phyloP scores from a whole-genome alignment of 2,329 filamentous ascomycete species.

The Apiospora saccharicola region DNA sequence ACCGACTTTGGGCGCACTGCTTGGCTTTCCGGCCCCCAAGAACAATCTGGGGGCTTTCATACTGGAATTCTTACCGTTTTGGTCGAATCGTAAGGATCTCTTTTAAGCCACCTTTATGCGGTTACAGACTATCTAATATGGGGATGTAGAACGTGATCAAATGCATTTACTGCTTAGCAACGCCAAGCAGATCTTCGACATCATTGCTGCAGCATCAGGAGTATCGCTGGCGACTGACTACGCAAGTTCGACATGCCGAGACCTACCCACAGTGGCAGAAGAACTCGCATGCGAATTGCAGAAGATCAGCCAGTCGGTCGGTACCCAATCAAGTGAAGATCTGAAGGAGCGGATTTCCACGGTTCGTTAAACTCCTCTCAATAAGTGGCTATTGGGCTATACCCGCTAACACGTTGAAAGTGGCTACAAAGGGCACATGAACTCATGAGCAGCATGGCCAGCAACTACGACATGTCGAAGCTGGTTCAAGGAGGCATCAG shows the following conservation, averaged over 20 bases:
- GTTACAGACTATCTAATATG: not conserved
- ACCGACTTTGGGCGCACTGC: conserved; percentile 83
- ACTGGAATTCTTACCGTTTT: conserved; percentile 78
- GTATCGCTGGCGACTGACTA: conserved; percentile 50
- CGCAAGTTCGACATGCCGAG: conserved; percentile 35
- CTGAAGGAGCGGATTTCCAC: not conserved
- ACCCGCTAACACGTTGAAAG: conserved; percentile 37
- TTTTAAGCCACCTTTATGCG: conserved; percentile 29
- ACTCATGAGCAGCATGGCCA: conserved; percentile 87
- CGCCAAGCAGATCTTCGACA: conserved; percentile 78
- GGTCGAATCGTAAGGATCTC: conserved; percentile 64
- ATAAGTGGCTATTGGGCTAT: not conserved
- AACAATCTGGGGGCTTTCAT: conserved; percentile 93
- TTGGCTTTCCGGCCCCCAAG: conserved; percentile 86
- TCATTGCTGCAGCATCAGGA: conserved; percentile 77
- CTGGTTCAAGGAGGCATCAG: conserved; percentile 58
- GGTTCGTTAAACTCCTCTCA: not conserved
- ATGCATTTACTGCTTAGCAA: conserved; percentile 72
- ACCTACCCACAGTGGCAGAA: conserved; percentile 57
- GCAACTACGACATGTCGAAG: conserved; percentile 82
- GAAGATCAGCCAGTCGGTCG: conserved; percentile 36
- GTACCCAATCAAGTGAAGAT: not conserved
- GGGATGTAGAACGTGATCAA: conserved; percentile 26
- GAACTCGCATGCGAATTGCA: conserved; percentile 76
- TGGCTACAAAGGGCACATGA: conserved; percentile 79